Conservation (phyloP, 768 basidiomycete species). For the Leccinum obscurum region DNA sequence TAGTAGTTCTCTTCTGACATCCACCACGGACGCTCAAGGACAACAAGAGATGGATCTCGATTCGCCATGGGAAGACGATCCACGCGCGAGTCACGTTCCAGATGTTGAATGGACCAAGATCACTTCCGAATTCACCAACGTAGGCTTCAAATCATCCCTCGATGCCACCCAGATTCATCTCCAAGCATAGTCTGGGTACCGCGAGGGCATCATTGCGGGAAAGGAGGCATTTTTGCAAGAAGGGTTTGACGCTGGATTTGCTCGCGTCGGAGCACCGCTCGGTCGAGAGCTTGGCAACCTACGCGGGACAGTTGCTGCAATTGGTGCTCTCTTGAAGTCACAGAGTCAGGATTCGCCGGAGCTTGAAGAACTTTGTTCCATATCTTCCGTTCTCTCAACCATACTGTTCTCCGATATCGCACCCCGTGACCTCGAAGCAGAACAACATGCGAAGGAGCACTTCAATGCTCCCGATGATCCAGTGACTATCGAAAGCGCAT, state of each 20-base stretch:
- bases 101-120: slow-evolving; percentile 70
- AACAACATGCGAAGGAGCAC: slow-evolving; percentile 72
- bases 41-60: slow-evolving; percentile 33
- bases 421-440: slow-evolving; percentile 75
- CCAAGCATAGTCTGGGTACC: slow-evolving; percentile 74
- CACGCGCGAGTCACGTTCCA: slow-evolving; percentile 32
- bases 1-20: neutral
- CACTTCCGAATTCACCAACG: slow-evolving; percentile 70
- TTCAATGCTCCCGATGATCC: slow-evolving; percentile 38
- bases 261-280: slow-evolving; percentile 64
- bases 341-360: slow-evolving; percentile 9
- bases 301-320: slow-evolving; percentile 67
- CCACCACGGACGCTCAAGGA: neutral
- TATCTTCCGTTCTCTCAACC: slow-evolving; percentile 54
- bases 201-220: slow-evolving; percentile 94
- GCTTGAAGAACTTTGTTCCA: slow-evolving; percentile 48
- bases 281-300: slow-evolving; percentile 78
- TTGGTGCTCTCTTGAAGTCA: slow-evolving; percentile 56
- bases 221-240: slow-evolving; percentile 85
- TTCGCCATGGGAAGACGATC: slow-evolving; percentile 61
- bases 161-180: slow-evolving; percentile 2
- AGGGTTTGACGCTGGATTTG: slow-evolving; percentile 89
- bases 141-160: slow-evolving; percentile 30
- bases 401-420: slow-evolving; percentile 72
- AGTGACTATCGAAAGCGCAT: slow-evolving; percentile 39